phyloP scores from a whole-genome alignment of 176 grass and related monocot species.

The Carex scoparia region DNA sequence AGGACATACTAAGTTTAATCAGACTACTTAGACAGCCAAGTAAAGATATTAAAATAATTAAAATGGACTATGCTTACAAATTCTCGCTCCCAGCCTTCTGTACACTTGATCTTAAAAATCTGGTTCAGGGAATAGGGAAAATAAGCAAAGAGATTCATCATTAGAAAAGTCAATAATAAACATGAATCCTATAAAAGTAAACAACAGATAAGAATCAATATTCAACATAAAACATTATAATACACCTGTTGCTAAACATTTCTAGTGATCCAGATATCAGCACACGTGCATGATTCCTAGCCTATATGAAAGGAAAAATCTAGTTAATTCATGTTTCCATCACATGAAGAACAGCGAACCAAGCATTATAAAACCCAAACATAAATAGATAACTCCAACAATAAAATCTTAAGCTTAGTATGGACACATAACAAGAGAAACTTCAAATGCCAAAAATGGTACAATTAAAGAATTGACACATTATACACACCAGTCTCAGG shows the following conservation, averaged over 20 bases:
- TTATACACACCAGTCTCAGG: not conserved
- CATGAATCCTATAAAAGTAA: not conserved
- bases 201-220: not conserved
- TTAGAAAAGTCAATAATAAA: constrained; percentile 3
- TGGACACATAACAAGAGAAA: not conserved
- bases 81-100: constrained; percentile 66
- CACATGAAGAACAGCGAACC: constrained; percentile 5
- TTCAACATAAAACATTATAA: not conserved
- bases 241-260: constrained; percentile 84
- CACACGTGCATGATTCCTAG: constrained; percentile 88
- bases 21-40: not conserved
- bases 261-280: constrained; percentile 84
- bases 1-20: not conserved
- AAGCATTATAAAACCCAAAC: not conserved
- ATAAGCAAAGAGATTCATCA: constrained; percentile 11
- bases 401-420: not conserved
- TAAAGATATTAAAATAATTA: constrained; percentile 11
- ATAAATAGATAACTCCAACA: constrained; percentile 1
- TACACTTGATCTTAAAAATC: constrained; percentile 77
- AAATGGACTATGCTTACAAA: constrained; percentile 36
- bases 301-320: constrained; percentile 38
- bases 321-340: not conserved
- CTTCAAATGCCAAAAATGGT: not conserved
- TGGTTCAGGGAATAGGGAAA: constrained; percentile 8
- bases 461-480: not conserved